Evolutionary conservation across 768 basidiomycete species (phyloP).

Genomic region (Phaeotremella fagi): DNA sequence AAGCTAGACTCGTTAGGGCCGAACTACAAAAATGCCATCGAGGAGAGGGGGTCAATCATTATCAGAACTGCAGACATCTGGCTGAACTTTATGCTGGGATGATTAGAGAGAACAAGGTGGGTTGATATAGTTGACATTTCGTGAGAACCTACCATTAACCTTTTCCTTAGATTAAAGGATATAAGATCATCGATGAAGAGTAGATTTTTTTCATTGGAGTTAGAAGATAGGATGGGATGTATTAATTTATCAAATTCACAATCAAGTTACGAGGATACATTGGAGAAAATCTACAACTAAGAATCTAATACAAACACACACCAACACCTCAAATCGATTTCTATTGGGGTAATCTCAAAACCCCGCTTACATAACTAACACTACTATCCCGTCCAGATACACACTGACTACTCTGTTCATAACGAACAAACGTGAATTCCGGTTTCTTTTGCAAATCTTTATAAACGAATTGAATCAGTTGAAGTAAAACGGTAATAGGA

Average conservation of each 20-base stretch:
- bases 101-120: conserved; percentile 73
- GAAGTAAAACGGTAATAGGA: conserved; percentile 86
- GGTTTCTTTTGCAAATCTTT: conserved; percentile 50
- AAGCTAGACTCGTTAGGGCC: conserved; percentile 77
- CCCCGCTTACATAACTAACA: conserved; percentile 89
- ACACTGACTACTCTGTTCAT: conserved; percentile 86
- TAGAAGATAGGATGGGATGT: too few species aligned
- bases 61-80: conserved; percentile 81
- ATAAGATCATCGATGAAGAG: conserved; percentile 64
- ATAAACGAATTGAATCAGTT: conserved; percentile 60
- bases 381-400: conserved; percentile 68
- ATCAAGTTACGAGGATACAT: too few species aligned
- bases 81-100: conserved; percentile 75
- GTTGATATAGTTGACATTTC: conserved; percentile 38
- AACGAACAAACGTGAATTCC: conserved; percentile 73
- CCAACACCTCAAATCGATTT: too few species aligned
- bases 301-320: too few species aligned
- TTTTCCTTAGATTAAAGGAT: conserved; percentile 70
- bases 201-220: too few species aligned
- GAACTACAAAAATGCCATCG: conserved; percentile 85
- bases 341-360: conserved; percentile 29
- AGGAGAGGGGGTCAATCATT: conserved; percentile 84
- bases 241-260: too few species aligned
- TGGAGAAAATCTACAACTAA: too few species aligned
- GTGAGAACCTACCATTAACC: neutral